phyloP scores from a whole-genome alignment of 73 alveolate genomes.

The Tetrahymena malaccensis region DNA sequence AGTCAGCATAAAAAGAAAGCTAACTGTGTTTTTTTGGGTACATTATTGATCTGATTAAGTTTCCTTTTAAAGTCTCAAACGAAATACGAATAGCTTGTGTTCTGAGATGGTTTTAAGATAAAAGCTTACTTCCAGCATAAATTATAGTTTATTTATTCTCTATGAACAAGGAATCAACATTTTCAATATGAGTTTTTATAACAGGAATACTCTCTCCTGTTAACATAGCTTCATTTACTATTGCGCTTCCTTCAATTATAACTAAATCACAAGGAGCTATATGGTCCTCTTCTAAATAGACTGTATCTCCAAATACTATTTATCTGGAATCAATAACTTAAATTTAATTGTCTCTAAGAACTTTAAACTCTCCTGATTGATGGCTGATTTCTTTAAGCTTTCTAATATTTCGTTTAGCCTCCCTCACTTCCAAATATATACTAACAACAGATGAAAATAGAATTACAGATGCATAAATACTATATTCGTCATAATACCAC shows the following conservation, averaged over 20 bases:
- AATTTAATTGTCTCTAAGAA: conserved; percentile 1
- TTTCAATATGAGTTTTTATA: conserved; percentile 54
- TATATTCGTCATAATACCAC: conserved; percentile 29
- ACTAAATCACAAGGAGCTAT: conserved; percentile 87
- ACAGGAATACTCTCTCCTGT: conserved; percentile 92
- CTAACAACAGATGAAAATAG: conserved; percentile 16
- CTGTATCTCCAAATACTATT: conserved; percentile 81
- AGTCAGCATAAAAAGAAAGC: conserved; percentile 45
- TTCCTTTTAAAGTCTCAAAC: conserved; percentile 61
- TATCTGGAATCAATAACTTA: conserved; percentile 12
- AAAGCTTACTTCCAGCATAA: background rate
- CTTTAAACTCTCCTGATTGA: conserved; percentile 2
- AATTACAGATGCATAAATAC: conserved; percentile 33
- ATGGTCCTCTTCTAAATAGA: conserved; percentile 45
- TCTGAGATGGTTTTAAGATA: background rate
- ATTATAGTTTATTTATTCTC: conserved; percentile 5
- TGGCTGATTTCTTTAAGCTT: conserved; percentile 6
- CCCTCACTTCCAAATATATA: conserved; percentile 8
- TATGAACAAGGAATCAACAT: conserved; percentile 34
- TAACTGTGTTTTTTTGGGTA: conserved; percentile 48
- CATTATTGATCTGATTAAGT: conserved; percentile 57
- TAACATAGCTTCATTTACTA: conserved; percentile 89
- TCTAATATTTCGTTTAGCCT: conserved; percentile 6
- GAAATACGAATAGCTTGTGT: conserved; percentile 61
- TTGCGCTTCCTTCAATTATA: conserved; percentile 70